phyloP scores from a whole-genome alignment of 305 asterid species.

The Fraxinus angustifolia region DNA sequence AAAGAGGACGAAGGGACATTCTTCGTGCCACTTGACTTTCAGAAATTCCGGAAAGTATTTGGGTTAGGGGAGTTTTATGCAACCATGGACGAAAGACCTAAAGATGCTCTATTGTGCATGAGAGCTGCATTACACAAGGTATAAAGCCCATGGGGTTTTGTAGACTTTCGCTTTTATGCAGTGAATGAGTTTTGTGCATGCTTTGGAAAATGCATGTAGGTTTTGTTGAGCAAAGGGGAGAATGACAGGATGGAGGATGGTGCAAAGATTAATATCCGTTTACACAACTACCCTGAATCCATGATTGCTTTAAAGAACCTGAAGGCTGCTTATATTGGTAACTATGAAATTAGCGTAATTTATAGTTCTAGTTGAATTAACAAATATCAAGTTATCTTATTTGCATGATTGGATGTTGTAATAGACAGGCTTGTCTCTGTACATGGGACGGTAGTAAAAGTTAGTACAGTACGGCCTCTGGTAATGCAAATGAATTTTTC shows the following conservation, averaged over 20 bases:
- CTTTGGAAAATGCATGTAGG: conserved; percentile 35
- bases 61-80: conserved; percentile 46
- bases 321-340: conserved; percentile 98
- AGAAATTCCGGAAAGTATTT: conserved; percentile 66
- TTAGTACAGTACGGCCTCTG: conserved; percentile 83
- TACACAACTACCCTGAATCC: conserved; percentile 75
- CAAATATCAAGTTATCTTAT: conserved; percentile 6
- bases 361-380: conserved; percentile 5
- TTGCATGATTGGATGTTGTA: conserved; percentile 21
- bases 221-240: conserved; percentile 39
- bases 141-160: background rate
- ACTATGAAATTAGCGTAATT: conserved; percentile 10
- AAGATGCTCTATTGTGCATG: conserved; percentile 76
- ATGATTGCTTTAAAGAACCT: conserved; percentile 89
- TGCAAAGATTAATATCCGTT: conserved; percentile 64
- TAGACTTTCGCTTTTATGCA: background rate
- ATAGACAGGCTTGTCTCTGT: conserved; percentile 86
- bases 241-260: conserved; percentile 32
- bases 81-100: conserved; percentile 62
- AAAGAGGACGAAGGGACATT: conserved; percentile 58
- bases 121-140: conserved; percentile 88
- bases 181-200: conserved; percentile 13
- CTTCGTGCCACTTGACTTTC: conserved; percentile 69
- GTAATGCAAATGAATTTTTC: conserved; percentile 82
- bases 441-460: conserved; percentile 82